phyloP scores from a whole-genome alignment of 2,329 filamentous ascomycete genomes.

The Fusarium sp. region DNA sequence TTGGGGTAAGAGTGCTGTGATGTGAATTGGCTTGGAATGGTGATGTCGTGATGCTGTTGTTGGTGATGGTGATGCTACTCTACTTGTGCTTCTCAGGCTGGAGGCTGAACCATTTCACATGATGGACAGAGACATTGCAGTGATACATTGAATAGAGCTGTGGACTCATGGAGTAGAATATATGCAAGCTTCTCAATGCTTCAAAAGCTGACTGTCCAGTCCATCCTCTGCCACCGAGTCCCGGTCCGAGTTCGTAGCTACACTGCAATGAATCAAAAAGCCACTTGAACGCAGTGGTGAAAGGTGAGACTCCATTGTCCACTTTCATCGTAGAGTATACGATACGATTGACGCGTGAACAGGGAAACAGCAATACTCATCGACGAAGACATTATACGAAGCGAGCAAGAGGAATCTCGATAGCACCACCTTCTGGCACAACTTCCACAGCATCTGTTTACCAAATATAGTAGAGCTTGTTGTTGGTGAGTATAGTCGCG shows the following conservation, averaged over 20 bases:
- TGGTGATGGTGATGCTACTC: not conserved
- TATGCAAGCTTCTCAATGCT: no score
- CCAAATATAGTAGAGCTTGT: not conserved
- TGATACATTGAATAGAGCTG: not conserved
- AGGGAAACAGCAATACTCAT: not conserved
- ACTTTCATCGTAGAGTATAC: rapidly evolving
- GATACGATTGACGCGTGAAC: not conserved
- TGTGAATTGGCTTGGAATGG: not conserved
- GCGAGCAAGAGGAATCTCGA: not conserved
- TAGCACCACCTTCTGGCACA: not conserved
- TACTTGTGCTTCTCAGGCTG: not conserved
- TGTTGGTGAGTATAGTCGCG: not conserved
- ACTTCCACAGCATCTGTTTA: not conserved
- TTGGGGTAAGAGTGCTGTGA: not conserved
- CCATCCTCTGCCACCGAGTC: not conserved
- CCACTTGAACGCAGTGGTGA: not conserved
- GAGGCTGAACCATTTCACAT: not conserved
- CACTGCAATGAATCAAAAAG: not conserved
- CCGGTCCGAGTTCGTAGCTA: rapidly evolving
- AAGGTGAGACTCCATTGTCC: no score
- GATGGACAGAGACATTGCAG: not conserved
- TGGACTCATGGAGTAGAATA: no score
- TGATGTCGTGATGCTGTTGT: not conserved
- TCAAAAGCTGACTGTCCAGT: not conserved
- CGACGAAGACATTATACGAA: not conserved